Percentiles rank a stretch among this genome's conserved stretches.
phyloP scores from a whole-genome alignment of 2,329 filamentous ascomycete species.

The Ophiostoma piceae region DNA sequence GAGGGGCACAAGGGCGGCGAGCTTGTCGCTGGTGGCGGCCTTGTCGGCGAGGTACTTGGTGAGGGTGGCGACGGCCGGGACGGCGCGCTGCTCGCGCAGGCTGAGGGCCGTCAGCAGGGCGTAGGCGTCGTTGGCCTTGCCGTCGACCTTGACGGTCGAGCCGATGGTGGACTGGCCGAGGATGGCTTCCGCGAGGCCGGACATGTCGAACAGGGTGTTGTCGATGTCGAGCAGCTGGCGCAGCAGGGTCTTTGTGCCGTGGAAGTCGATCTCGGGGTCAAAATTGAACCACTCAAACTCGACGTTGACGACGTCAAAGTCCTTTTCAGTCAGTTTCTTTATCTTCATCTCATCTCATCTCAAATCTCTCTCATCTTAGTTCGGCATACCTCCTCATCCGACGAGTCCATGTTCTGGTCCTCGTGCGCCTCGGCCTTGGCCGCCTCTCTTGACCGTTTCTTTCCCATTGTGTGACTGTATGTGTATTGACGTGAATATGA shows the following conservation, averaged over 20 bases:
- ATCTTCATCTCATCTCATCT: neutral
- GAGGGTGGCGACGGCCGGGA: constrained; percentile 65
- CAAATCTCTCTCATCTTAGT: neutral
- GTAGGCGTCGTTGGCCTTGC: constrained; percentile 86
- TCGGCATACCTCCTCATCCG: constrained; percentile 43
- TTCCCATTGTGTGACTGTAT: constrained; percentile 32
- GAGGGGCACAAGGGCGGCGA: constrained; percentile 55
- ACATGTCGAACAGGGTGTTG: constrained; percentile 78
- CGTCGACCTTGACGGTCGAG: constrained; percentile 95
- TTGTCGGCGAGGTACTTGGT: constrained; percentile 63
- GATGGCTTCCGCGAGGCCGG: constrained; percentile 74
- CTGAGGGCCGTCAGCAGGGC: constrained; percentile 88
- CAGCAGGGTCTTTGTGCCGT: constrained; percentile 83
- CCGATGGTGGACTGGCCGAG: constrained; percentile 81
- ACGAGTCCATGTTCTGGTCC: constrained; percentile 41
- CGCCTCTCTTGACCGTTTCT: constrained; percentile 37
- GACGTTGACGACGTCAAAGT: constrained; percentile 86
- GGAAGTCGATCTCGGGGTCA: constrained; percentile 82
- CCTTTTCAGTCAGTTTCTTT: constrained; percentile 47
- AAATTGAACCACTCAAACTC: constrained; percentile 99
- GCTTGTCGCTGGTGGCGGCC: constrained; percentile 45
- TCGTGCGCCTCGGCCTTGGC: constrained; percentile 30
- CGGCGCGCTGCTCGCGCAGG: constrained; percentile 69
- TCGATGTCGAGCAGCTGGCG: constrained; percentile 92
- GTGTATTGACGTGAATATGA: neutral